A percentile compares a stretch with the other conserved stretches of the same genome.
phyloP scores from a whole-genome alignment of 106 monocot genomes.

The Acorus gramineus region DNA sequence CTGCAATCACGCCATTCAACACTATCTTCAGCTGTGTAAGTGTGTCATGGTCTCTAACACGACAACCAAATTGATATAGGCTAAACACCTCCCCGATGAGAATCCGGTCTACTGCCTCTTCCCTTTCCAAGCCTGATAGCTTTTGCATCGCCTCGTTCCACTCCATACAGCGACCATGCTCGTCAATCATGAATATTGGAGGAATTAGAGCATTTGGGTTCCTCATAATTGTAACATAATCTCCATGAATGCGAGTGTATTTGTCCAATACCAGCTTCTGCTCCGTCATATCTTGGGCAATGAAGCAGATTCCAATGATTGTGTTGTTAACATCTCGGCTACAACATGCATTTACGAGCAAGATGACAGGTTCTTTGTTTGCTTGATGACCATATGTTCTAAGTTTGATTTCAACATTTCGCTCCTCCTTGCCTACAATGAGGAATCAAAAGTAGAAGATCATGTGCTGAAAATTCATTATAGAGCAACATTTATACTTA shows the following conservation, averaged over 20 bases:
- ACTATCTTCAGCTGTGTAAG: constrained; percentile 65
- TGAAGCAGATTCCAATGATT: constrained; percentile 68
- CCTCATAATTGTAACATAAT: constrained; percentile 55
- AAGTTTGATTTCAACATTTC: constrained; percentile 69
- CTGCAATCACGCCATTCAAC: constrained; percentile 48
- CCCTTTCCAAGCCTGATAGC: constrained; percentile 56
- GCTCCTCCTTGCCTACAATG: constrained; percentile 65
- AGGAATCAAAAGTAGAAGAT: neutral
- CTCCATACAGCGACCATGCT: constrained; percentile 54
- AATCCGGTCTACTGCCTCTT: constrained; percentile 51
- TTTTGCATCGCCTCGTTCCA: constrained; percentile 91
- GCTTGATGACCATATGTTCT: constrained; percentile 39
- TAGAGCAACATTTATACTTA: no score
- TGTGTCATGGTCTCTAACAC: constrained; percentile 56
- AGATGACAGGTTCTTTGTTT: constrained; percentile 35
- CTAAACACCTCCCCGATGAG: constrained; percentile 79
- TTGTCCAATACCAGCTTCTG: constrained; percentile 75
- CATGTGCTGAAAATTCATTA: no score
- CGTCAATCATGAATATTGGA: constrained; percentile 77
- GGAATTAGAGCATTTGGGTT: constrained; percentile 65
- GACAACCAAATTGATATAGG: constrained; percentile 39
- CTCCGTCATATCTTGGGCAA: constrained; percentile 71
- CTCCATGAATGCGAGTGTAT: constrained; percentile 66
- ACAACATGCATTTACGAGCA: constrained; percentile 68
- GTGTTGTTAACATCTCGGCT: constrained; percentile 53